Percentiles rank a stretch among this genome's conserved stretches.
Evolutionary conservation across 371 early-diverging fungal genomes (phyloP).

Genomic region (Basidiobolus meristosporus): DNA sequence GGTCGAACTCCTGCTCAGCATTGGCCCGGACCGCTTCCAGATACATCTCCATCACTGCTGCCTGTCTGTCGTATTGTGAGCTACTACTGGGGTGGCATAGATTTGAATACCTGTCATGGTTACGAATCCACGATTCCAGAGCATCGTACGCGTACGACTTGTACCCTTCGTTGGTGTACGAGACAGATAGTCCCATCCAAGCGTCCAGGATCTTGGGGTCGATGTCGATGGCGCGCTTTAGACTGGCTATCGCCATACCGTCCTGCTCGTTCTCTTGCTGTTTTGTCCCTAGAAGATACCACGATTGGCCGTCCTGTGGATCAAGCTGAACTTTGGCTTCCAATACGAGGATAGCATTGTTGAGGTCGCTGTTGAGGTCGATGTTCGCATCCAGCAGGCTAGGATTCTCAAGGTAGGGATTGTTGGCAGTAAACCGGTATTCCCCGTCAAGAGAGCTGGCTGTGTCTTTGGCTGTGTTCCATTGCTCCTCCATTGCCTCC

Average conservation of each 20-base stretch:
- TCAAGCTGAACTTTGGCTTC: constrained; percentile 80
- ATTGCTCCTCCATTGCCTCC: too few species aligned
- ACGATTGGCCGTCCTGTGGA: constrained; percentile 57
- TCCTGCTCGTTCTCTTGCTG: constrained; percentile 96
- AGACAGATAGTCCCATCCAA: constrained; percentile 75
- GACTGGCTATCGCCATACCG: constrained; percentile 69
- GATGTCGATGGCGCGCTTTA: constrained; percentile 55
- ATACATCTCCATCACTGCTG: constrained; percentile 55
- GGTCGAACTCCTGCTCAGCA: constrained; percentile 58
- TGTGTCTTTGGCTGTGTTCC: too few species aligned
- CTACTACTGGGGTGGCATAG: constrained; percentile 7
- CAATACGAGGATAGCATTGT: constrained; percentile 74
- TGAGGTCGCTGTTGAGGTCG: constrained; percentile 9
- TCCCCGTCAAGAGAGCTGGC: constrained; percentile 16
- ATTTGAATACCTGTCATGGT: constrained; percentile 41
- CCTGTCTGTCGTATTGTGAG: constrained; percentile 3
- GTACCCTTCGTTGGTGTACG: constrained; percentile 83
- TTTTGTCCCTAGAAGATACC: constrained; percentile 69
- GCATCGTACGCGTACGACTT: constrained; percentile 65
- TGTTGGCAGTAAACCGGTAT: constrained; percentile 59
- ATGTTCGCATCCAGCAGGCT: constrained; percentile 13
- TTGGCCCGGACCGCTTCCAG: constrained; percentile 56
- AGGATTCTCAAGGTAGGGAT: constrained; percentile 43
- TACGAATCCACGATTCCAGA: constrained; percentile 69
- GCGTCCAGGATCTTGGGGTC: constrained; percentile 53